A percentile compares a stretch with the other conserved stretches of the same genome.
These are phyloP conservation scores for Blastocystis sp. DNA, from an alignment of 352 stramenopile species.

Conservation along the genomic window DNA sequence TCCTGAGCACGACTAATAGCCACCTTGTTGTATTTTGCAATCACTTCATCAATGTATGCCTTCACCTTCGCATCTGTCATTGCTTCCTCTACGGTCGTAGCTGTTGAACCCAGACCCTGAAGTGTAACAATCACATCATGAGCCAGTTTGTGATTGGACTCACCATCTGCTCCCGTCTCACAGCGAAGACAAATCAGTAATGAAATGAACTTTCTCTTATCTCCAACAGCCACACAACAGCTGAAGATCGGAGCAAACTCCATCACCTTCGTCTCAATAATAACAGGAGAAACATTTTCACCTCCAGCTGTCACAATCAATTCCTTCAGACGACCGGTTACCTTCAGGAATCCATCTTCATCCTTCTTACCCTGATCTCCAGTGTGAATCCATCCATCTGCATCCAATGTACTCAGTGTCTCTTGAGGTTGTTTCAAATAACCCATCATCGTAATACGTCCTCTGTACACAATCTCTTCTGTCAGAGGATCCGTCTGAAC, in stretches of 20 bases:
- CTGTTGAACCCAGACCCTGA: slow-evolving; percentile 70
- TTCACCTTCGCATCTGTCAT: slow-evolving; percentile 71
- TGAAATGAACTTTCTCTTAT: slow-evolving; percentile 82
- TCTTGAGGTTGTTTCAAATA: slow-evolving; percentile 68
- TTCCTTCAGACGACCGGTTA: slow-evolving; percentile 90
- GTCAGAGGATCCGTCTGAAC: neutral
- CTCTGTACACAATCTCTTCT: slow-evolving; percentile 32
- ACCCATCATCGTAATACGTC: slow-evolving; percentile 55
- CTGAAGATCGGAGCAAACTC: slow-evolving; percentile 76
- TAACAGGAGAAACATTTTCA: slow-evolving; percentile 84
- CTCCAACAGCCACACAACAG: slow-evolving; percentile 83
- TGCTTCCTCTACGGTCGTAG: slow-evolving; percentile 76
- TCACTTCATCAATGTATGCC: slow-evolving; percentile 73
- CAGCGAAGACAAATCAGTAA: slow-evolving; percentile 75
- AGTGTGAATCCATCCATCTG: slow-evolving; percentile 83
- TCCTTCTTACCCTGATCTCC: slow-evolving; percentile 81
- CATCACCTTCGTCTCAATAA: slow-evolving; percentile 83
- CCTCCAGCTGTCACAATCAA: slow-evolving; percentile 85
- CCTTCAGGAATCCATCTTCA: slow-evolving; percentile 80
- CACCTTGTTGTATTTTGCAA: slow-evolving; percentile 66
- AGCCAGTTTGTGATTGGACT: slow-evolving; percentile 68
- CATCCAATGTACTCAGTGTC: slow-evolving; percentile 78
- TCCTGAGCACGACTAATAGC: slow-evolving; percentile 64
- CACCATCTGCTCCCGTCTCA: slow-evolving; percentile 72
- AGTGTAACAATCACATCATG: slow-evolving; percentile 50